phyloP scores from a whole-genome alignment of 1,284 basidiomycete species.

The Malassezia dermatis region DNA sequence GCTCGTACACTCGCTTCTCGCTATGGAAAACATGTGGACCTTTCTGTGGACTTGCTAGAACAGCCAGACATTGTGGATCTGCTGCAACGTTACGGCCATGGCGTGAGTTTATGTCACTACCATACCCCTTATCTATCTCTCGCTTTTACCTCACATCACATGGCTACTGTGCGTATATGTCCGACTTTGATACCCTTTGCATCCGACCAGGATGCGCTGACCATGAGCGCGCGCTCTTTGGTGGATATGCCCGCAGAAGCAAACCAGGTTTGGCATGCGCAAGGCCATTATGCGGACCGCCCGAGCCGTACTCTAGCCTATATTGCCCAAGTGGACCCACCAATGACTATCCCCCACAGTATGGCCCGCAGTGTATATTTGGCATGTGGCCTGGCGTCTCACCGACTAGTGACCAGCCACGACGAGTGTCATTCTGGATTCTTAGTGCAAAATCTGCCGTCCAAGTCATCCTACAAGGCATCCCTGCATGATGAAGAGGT shows the following conservation, averaged over 20 bases:
- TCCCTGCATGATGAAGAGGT: not conserved
- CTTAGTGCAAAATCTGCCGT: not conserved
- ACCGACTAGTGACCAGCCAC: not conserved
- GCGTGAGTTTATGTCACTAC: constrained; percentile 5
- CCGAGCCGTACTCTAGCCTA: not conserved
- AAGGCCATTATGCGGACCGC: not conserved
- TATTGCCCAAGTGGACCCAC: constrained; percentile 3
- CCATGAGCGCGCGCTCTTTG: not conserved
- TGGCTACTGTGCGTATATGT: constrained; percentile 8
- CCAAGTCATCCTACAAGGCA: not conserved
- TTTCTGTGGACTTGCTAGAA: not conserved
- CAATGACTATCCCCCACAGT: constrained; percentile 6
- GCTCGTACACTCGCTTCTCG: not conserved
- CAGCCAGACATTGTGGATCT: not conserved
- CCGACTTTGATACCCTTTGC: constrained; percentile 1
- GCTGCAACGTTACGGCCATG: constrained; percentile 1
- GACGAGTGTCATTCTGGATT: not conserved
- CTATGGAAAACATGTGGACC: not conserved
- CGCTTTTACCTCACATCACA: not conserved
- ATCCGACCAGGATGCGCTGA: not conserved
- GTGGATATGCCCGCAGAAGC: not conserved
- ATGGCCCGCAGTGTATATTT: not conserved
- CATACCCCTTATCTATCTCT: constrained; percentile 5
- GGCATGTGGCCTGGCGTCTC: not conserved
- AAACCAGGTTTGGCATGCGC: not conserved